Evolutionary conservation across 495 filamentous ascomycete species (phyloP), one percentile per base, ranked within the genome.

Genomic region (Immersiella caudata): DNA sequence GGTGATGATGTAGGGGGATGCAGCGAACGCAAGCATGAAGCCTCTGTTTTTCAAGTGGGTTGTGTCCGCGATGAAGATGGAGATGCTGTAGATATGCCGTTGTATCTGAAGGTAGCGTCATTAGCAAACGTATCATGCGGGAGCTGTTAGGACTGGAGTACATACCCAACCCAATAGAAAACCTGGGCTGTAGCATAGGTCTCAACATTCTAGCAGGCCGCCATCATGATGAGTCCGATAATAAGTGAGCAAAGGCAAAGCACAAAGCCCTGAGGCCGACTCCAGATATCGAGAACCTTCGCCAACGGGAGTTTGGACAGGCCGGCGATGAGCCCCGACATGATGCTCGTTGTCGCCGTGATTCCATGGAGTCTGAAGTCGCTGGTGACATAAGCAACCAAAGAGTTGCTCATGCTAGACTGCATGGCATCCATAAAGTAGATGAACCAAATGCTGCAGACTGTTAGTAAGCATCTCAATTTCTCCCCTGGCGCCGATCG

Each of bases 1-100:
- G 25, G 88, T 90, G 67, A 83, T 83, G 63, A 91, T 89, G 75
- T 88, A 90, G 3, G 89, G 89, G 0, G 89, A 89, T n/a, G 75
- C 79, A 33, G 81, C 75, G 68, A 87, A 90, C 11, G 85, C 89
- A 67, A 87, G 84, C 61, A 88, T 83, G 50, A 90, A 77, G 9
- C 80, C 84, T 76, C 89, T 81, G 77, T 91, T 89, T 50, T 83
- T 83, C 69, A 92, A 74, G 6, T 81, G 79, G 0, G 89, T 87
- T 2, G 86, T 89, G 74, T 92, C 89, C 64, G 89, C 88, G 58
- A 89, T 83, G 78, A 91, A 89, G 69, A 90, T 78, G 40, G 81
- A 79, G 26, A 89, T 77, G 35, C 83, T 80, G 75, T 88, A 84
- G 59, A 80, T 83, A 90, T 76, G 21, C 84, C 86, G 67, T 87